phyloP scores from a whole-genome alignment of 192 early-diverging fungal genomes.

The Podila horticola region DNA sequence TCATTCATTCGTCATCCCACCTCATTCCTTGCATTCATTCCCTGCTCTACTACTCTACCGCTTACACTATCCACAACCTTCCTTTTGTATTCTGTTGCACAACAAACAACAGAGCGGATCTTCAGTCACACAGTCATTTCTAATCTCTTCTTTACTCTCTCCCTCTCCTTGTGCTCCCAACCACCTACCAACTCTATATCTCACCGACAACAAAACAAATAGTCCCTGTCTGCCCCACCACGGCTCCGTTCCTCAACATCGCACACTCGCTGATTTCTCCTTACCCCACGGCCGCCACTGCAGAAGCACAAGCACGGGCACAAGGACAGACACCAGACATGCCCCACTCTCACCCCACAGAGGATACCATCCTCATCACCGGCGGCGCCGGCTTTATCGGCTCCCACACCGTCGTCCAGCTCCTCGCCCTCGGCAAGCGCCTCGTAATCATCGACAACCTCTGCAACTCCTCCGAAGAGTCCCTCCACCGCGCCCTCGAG shows the following conservation, averaged over 20 bases:
- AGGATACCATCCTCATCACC: conserved; percentile 61
- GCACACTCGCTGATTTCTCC: background rate
- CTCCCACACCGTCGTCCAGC: conserved; percentile 87
- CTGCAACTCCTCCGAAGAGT: conserved; percentile 66
- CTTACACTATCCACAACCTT: background rate
- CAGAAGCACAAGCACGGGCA: background rate
- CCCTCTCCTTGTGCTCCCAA: background rate
- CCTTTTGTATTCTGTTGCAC: too few relatives aligned
- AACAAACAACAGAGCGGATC: too few relatives aligned
- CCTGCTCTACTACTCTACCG: too few relatives aligned
- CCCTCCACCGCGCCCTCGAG: conserved; percentile 37
- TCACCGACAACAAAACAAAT: too few relatives aligned
- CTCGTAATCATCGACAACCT: conserved; percentile 92
- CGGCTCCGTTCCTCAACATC: too few relatives aligned
- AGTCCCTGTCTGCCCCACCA: too few relatives aligned
- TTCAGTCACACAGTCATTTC: too few relatives aligned
- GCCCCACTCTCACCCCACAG: background rate
- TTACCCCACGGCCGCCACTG: too few relatives aligned
- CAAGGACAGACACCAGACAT: background rate
- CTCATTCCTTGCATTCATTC: background rate
- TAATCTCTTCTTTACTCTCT: too few relatives aligned
- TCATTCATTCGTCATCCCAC: background rate
- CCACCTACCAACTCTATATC: too few relatives aligned
- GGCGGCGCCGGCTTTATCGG: conserved; percentile 92
- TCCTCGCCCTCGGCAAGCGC: conserved; percentile 70